Conservation (phyloP, 352 stramenopile genomes). For the Pythium monospermum region DNA sequence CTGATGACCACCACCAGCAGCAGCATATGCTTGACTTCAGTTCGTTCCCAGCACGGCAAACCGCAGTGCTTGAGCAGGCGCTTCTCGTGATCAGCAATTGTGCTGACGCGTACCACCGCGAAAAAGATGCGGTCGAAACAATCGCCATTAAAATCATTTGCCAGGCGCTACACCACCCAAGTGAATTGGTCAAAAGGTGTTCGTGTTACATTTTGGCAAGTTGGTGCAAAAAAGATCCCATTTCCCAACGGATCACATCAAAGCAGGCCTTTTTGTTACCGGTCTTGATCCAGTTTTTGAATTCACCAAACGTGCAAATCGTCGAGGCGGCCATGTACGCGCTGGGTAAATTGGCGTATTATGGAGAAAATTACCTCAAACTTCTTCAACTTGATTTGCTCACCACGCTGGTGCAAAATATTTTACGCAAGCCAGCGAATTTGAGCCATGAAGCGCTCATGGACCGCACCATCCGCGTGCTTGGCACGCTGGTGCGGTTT, state of each 20-base stretch:
- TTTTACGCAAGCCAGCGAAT: slow-evolving; percentile 32
- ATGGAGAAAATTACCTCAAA: slow-evolving; percentile 59
- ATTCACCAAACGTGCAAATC: slow-evolving; percentile 47
- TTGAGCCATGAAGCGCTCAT: slow-evolving; percentile 45
- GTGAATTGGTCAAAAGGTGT: slow-evolving; percentile 65
- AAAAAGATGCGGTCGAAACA: slow-evolving; percentile 33
- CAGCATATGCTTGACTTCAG: slow-evolving; percentile 44
- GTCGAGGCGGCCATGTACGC: slow-evolving; percentile 59
- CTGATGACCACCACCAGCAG: slow-evolving; percentile 21
- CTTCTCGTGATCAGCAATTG: slow-evolving; percentile 70
- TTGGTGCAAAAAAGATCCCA: slow-evolving; percentile 51
- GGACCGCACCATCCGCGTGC: slow-evolving; percentile 51
- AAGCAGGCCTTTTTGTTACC: slow-evolving; percentile 36
- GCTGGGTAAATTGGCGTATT: slow-evolving; percentile 58
- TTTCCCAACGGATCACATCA: slow-evolving; percentile 45
- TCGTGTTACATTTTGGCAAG: slow-evolving; percentile 57
- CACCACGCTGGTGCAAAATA: slow-evolving; percentile 44
- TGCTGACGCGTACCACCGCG: slow-evolving; percentile 35
- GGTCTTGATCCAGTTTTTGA: slow-evolving; percentile 54
- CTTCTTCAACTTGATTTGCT: slow-evolving; percentile 56
- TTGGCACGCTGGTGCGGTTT: slow-evolving; percentile 58
- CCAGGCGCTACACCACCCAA: slow-evolving; percentile 49
- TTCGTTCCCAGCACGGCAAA: slow-evolving; percentile 51
- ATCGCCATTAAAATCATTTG: slow-evolving; percentile 57
- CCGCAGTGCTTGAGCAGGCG: slow-evolving; percentile 57